Conservation (phyloP, 805 yeast species). For the Saccharomycopsis sp. region DNA sequence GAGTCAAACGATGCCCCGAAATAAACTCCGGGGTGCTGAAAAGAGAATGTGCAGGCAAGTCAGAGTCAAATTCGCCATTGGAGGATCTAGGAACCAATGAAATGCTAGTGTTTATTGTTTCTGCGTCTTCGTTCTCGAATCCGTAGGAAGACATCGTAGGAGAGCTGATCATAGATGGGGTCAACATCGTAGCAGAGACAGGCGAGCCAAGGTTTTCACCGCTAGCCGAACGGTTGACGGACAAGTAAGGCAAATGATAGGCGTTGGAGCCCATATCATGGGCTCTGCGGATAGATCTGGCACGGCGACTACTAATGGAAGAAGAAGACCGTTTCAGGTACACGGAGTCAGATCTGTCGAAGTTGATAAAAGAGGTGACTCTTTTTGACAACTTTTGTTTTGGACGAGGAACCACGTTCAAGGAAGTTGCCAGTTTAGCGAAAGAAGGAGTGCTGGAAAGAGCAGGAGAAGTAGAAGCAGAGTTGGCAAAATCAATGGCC, state of each 20-base stretch:
- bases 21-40: background rate
- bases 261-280: background rate
- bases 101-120: background rate
- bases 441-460: slow-evolving; percentile 4
- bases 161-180: background rate
- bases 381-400: background rate
- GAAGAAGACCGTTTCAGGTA: background rate
- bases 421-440: background rate
- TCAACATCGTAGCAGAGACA: background rate
- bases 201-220: background rate
- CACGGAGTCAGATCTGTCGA: slow-evolving; percentile 12
- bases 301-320: background rate
- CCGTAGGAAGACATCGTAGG: background rate
- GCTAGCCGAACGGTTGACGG: background rate
- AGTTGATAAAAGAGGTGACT: slow-evolving; percentile 6
- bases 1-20: background rate
- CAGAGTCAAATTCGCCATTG: background rate
- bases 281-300: background rate
- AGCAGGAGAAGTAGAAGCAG: background rate
- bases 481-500: slow-evolving; percentile 11
- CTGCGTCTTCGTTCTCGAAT: background rate
- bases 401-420: background rate
- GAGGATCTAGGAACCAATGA: background rate
- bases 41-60: background rate
- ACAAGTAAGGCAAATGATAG: background rate